Evolutionary conservation across 2,329 filamentous ascomycete genomes (phyloP).

Genomic region (Fusarium camptoceras): DNA sequence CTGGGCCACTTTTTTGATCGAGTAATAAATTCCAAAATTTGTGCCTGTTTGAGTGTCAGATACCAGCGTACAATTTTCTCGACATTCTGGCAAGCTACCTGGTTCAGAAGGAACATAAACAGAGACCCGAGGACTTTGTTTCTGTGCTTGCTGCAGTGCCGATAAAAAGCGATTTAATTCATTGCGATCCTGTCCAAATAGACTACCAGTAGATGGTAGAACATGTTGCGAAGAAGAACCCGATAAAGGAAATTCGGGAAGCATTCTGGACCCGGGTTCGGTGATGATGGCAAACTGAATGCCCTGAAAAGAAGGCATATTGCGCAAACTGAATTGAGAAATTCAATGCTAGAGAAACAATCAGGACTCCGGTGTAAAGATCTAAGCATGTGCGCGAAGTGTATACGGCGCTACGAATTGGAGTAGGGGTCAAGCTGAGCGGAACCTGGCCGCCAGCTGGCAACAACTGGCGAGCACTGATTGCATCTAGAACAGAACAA

Average conservation of each 20-base stretch:
- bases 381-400: background rate
- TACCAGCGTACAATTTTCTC: no score
- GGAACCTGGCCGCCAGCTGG: conserved; percentile 24
- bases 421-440: background rate
- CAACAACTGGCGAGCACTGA: conserved; percentile 4
- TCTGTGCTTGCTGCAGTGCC: conserved; percentile 41
- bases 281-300: conserved; percentile 60
- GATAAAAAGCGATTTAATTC: background rate
- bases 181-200: conserved; percentile 37
- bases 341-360: background rate
- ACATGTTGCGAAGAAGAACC: conserved; percentile 60
- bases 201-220: conserved; percentile 29
- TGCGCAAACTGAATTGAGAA: background rate
- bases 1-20: conserved; percentile 51
- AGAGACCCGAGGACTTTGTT: conserved; percentile 58
- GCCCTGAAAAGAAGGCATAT: conserved; percentile 63
- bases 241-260: conserved; percentile 68
- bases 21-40: conserved; percentile 66
- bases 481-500: background rate
- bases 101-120: conserved; percentile 68
- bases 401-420: background rate
- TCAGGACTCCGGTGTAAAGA: background rate
- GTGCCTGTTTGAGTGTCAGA: conserved; percentile 53
- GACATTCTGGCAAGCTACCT: conserved; percentile 51
- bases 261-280: conserved; percentile 50